Conservation (phyloP, 2,329 filamentous ascomycete genomes). For the Davidsoniella eucalypti region DNA sequence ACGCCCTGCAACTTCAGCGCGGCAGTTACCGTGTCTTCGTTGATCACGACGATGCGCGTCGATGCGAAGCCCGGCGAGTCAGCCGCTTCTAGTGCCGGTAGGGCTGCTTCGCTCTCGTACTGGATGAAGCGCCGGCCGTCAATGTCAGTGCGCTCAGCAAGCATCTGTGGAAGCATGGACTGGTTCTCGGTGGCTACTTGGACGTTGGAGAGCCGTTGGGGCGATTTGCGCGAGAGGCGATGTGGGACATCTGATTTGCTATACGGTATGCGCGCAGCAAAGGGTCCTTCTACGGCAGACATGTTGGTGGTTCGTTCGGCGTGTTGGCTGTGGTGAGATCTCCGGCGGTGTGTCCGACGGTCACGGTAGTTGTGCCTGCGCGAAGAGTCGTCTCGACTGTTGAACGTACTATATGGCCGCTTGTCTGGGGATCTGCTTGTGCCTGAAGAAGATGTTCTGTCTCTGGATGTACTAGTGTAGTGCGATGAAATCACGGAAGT, state of each 20-base stretch:
- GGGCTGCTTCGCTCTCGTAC: neutral
- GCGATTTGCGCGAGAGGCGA: neutral
- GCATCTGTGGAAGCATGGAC: neutral
- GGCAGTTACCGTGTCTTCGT: constrained; percentile 4
- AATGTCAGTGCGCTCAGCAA: constrained; percentile 1
- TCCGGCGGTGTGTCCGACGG: too few relatives aligned
- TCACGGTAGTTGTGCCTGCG: too few relatives aligned
- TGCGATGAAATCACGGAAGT: too few relatives aligned
- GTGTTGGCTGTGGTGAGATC: too few relatives aligned
- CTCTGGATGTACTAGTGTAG: too few relatives aligned
- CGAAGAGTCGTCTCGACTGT: too few relatives aligned
- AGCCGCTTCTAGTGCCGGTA: neutral
- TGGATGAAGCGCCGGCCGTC: neutral
- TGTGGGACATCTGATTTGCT: neutral
- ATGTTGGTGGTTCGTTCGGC: too few relatives aligned
- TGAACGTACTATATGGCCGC: too few relatives aligned
- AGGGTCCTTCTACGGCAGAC: too few relatives aligned
- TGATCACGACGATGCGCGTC: neutral
- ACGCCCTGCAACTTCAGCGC: constrained; percentile 1
- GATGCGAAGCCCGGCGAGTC: neutral
- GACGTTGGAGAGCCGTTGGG: neutral
- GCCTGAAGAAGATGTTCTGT: too few relatives aligned
- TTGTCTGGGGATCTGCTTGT: too few relatives aligned
- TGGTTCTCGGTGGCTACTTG: neutral
- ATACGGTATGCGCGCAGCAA: neutral